These are phyloP conservation scores for Ramularia collo-cygni DNA, from an alignment of 2,329 filamentous ascomycete genomes.

Conservation along the genomic window DNA sequence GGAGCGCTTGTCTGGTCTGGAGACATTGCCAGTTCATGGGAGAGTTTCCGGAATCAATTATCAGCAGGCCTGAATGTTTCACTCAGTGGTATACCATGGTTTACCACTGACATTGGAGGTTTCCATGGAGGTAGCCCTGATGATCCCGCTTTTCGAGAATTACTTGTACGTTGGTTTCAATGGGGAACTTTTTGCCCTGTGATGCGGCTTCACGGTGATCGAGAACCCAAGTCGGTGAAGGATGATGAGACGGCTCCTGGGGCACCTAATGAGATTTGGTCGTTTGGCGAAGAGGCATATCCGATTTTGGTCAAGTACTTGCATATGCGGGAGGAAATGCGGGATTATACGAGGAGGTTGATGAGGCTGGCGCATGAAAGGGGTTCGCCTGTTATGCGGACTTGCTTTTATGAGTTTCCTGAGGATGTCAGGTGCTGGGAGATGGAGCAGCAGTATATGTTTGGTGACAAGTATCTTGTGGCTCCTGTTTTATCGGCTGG, in stretches of 20 bases:
- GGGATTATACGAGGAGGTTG: conserved; percentile 51
- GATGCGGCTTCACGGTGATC: conserved; percentile 60
- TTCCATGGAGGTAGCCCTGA: conserved; percentile 59
- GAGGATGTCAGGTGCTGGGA: conserved; percentile 49
- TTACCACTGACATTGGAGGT: conserved; percentile 65
- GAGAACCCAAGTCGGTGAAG: conserved; percentile 49
- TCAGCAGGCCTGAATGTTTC: conserved; percentile 58
- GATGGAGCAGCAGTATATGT: conserved; percentile 58
- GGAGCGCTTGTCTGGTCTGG: conserved; percentile 62
- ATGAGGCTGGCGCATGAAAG: conserved; percentile 56
- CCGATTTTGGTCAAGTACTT: conserved; percentile 56
- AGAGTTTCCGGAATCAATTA: conserved; percentile 52
- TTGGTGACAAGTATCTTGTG: conserved; percentile 52
- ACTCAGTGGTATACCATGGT: conserved; percentile 58
- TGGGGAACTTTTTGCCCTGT: conserved; percentile 63
- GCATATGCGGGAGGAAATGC: conserved; percentile 49
- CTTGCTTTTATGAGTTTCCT: conserved; percentile 59
- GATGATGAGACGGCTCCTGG: conserved; percentile 37
- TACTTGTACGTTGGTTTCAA: conserved; percentile 63
- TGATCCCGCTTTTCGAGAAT: conserved; percentile 51
- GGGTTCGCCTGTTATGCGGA: conserved; percentile 55
- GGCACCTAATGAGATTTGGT: conserved; percentile 59
- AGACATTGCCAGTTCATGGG: conserved; percentile 60
- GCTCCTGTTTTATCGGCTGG: conserved; percentile 50
- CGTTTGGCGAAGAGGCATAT: conserved; percentile 55